Evolutionary conservation across 73 alveolate genomes (phyloP), one percentile per base, ranked within the genome.

Genomic region (Paraurostyla sp.): DNA sequence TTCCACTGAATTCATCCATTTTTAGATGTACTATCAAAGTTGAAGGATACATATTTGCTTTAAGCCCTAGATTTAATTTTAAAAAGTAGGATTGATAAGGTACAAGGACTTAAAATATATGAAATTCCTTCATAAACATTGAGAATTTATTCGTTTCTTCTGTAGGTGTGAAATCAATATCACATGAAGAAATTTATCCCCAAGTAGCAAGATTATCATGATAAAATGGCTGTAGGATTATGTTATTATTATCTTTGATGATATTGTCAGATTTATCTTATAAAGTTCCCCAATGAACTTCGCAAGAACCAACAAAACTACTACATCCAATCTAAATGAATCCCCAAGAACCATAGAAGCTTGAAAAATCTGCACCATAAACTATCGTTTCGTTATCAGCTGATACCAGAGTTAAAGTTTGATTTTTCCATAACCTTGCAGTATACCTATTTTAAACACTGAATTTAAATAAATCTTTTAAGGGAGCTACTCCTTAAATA

Each of bases 1-100:
- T 30, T 6, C 89, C 89, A 29, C 59, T n/a, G 59, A 43, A 36
- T 54, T 78, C 89, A 78, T 78, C 89, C 89, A 78, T 78, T 54
- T 78, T 78, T 33, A 78, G 33, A 9, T 78, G 62, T 2, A 78
- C 45, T 2, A 78, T 46, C 54, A 78, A 3, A 15, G 80, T 78
- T 16, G 89, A 57, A 9, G 69, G 7, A n/a, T 40, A 32, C 59
- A n/a, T n/a, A n/a, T 54, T 78, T 7, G 80, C 6, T 25, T 51
- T 50, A 16, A 41, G 23, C 0, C 46, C 60, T 46, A 43, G n/a
- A 36, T 16, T 25, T 35, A 78, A 3, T 54, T 78, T 78, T 23
- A 78, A 35, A 13, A 0, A 29, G 22, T 18, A 40, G 32, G 80
- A 16, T 54, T 51, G 4, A 36, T 36, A 50, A 16, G 89, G 89